These are phyloP conservation scores for Debaryomyces sp. DNA, from an alignment of 1,139 yeast genomes.

Conservation along the genomic window DNA sequence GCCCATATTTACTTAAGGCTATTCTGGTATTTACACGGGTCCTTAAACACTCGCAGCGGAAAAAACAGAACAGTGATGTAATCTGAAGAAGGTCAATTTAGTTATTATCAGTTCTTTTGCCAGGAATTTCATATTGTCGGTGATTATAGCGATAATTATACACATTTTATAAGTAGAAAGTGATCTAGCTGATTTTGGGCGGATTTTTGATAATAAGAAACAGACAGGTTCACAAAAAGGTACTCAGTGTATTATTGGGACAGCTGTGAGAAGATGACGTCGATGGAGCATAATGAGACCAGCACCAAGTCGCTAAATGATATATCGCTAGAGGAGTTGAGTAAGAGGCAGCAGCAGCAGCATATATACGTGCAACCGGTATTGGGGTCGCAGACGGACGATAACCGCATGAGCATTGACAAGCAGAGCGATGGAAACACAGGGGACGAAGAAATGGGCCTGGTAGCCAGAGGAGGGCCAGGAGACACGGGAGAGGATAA, in stretches of 20 bases:
- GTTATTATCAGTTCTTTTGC: background rate
- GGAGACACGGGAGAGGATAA: background rate
- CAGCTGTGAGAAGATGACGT: conserved; percentile 14
- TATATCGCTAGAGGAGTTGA: conserved; percentile 20
- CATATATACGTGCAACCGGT: conserved; percentile 19
- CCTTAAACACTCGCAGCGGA: background rate
- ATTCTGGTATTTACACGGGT: background rate
- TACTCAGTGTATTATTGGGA: background rate
- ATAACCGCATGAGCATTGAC: conserved; percentile 4
- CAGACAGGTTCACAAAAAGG: background rate
- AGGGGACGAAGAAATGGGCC: background rate
- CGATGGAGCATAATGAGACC: conserved; percentile 19
- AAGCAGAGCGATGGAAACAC: background rate
- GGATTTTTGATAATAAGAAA: background rate
- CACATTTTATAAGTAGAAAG: background rate
- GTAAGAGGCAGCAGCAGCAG: conserved; percentile 19
- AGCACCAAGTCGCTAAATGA: conserved; percentile 19
- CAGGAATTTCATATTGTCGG: background rate
- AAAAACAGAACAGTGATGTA: conserved; percentile 3
- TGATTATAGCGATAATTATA: background rate
- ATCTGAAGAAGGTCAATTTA: background rate
- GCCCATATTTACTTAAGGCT: background rate
- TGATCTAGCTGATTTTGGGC: background rate
- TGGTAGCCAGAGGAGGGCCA: conserved; percentile 1
- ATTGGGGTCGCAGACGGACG: conserved; percentile 10